Evolutionary conservation across 495 filamentous ascomycete genomes (phyloP), one percentile per base, ranked within the genome.

Genomic region (Monascus purpureus): DNA sequence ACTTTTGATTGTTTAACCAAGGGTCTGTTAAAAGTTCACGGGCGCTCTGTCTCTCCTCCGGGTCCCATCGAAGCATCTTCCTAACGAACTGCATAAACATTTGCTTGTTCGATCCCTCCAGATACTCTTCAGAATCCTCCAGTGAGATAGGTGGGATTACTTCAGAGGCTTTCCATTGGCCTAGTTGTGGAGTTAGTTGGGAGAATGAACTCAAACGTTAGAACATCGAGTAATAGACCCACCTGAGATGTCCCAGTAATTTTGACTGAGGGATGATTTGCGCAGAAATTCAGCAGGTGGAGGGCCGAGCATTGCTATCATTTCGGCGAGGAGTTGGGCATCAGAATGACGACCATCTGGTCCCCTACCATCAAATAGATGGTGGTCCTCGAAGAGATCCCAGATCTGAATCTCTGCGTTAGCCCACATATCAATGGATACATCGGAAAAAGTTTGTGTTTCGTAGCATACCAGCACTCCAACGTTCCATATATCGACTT

Each of bases 401-500:
- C 51, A 57, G 29, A 49, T 24, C 51, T 55, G 36, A 28, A 12
- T n/a, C n/a, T n/a, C 5, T n/a, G 7, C 33, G 30, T 14, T 17
- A 30, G 12, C 18, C 8, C n/a, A 8, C 13, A 23, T 16, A 5
- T 8, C 14, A 9, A 18, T 12, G 12, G 13, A 13, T 13, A 28
- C 6, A 28, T 6, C 6, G 26, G 8, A 5, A 28, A 14, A 9
- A 28, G 13, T 8, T 9, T 9, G 12, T n/a, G 13, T 6, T 13
- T 28, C 8, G 4, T 16, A 3, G 36, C 47, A 15, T 43, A 67
- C 59, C 56, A 65, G 38, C 23, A 53, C 47, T 4, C 57, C 63
- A n/a, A 54, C 33, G 20, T 42, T 47, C 57, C 59, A 65, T 17
- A 62, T 54, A 40, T 62, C 55, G 12, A 57, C 39, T 29, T 49